Base-by-base conservation (phyloP, 2,329 filamentous ascomycete species). In the Basipetospora chlamydospora region DNA sequence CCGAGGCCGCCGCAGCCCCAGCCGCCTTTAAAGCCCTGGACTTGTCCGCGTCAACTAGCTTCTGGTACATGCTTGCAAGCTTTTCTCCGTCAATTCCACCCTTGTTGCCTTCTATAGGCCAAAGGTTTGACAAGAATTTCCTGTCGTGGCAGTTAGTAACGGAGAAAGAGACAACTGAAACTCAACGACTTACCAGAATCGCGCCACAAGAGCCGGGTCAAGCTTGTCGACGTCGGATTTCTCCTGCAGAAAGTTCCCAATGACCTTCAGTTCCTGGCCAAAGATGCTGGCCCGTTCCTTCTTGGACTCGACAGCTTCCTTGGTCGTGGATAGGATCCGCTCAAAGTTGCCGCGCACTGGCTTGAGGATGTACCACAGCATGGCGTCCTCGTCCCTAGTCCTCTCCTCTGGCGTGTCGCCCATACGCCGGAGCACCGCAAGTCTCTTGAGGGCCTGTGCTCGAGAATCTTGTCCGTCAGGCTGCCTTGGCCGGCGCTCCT, bases 261-360 rank as follows among this genome's bases (percentile, higher is more conserved):
- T 74, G 4, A 64, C 64, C 28, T 76, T 60, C 26, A 80, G 56
- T 47, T 77, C 70, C 20, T 61, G 58, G 46, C 75, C 76, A 48
- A 79, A 69, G 29, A 76, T 66, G 47, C 62, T 66, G 16, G 77
- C 67, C 30, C 77, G 66, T 36, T 71, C 66, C 44, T 77, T 74
- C 46, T 71, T 70, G 20, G 68, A 72, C 38, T 72, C 73, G 42
- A 77, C 70, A 34, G 67, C 67, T 44, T 74, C 73, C 44, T 70
- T 71, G 3, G 71, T 79, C 4, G 74, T 75, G 35, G 65, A 67
- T 37, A 70, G 60, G 37, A 80, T 70, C 20, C 60, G 63, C 43
- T 69, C 65, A 35, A 80, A 67, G 42, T 72, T 75, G 41, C 70
- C 64, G 33, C 64, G 64, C 20, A 80, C 70, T 11, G 73, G 72